Evolutionary conservation across 768 basidiomycete genomes (phyloP).

Genomic region (Multifurca ochricompacta): DNA sequence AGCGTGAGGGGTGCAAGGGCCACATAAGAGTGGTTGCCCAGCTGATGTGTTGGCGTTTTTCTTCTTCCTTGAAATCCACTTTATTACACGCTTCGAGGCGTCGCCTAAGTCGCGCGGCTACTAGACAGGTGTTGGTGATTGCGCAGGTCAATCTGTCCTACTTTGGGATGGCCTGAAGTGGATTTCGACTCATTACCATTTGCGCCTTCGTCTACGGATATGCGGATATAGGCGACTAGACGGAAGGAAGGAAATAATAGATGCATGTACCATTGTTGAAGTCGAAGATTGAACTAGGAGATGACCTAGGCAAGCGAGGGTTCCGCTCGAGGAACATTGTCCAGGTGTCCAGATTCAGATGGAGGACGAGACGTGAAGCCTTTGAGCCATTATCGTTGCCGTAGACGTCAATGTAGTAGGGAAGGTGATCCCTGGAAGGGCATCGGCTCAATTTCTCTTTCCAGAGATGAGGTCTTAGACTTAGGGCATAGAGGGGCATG

Average conservation of each 20-base stretch:
- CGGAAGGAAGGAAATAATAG: too few relatives aligned
- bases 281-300: too few relatives aligned
- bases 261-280: not conserved
- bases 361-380: too few relatives aligned
- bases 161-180: not conserved
- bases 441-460: not conserved
- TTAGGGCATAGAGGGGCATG: too few relatives aligned
- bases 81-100: too few relatives aligned
- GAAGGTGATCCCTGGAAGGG: conserved; percentile 2
- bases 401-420: not conserved
- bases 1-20: conserved; percentile 46
- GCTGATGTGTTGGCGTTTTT: too few relatives aligned
- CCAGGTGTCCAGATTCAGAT: too few relatives aligned
- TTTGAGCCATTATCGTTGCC: too few relatives aligned
- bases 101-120: too few relatives aligned
- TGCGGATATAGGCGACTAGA: not conserved
- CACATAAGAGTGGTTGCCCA: conserved; percentile 47
- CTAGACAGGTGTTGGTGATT: conserved; percentile 27
- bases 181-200: not conserved
- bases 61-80: too few relatives aligned
- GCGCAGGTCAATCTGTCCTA: conserved; percentile 35
- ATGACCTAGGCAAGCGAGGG: not conserved
- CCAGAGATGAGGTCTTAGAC: too few relatives aligned
- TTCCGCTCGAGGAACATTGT: not conserved
- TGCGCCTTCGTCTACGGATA: not conserved